Percentiles rank a stretch among this genome's conserved stretches.
Conservation (phyloP, 2,329 filamentous ascomycete species). For the Aspergillus sergii region DNA sequence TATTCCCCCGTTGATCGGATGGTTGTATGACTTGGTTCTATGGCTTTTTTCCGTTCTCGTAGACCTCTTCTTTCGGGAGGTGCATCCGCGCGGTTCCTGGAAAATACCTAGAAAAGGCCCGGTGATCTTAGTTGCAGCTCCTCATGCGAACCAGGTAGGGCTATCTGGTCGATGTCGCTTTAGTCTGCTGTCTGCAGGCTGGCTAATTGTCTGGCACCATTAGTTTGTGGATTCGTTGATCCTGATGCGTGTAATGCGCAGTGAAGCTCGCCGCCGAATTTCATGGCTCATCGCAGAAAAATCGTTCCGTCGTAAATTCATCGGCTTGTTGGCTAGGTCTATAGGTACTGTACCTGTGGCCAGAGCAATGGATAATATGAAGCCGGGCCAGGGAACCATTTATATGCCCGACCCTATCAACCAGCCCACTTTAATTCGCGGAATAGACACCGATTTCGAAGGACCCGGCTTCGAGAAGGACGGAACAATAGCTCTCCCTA, state of each 20-base stretch:
- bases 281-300: conserved; percentile 94
- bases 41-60: conserved; percentile 68
- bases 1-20: conserved; percentile 50
- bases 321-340: conserved; percentile 81
- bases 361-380: conserved; percentile 85
- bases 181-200: not conserved
- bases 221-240: conserved; percentile 95
- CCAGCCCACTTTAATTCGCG: conserved; percentile 78
- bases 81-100: conserved; percentile 93
- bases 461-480: conserved; percentile 70
- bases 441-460: conserved; percentile 81
- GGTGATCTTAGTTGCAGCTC: conserved; percentile 92
- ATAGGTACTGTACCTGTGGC: conserved; percentile 93
- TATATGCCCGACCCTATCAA: conserved; percentile 87
- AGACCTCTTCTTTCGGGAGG: conserved; percentile 97
- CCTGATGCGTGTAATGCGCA: conserved; percentile 85
- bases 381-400: conserved; percentile 74
- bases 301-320: conserved; percentile 85
- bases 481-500: conserved; percentile 84
- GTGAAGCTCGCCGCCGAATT: conserved; percentile 83
- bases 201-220: conserved; percentile 5
- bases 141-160: conserved; percentile 89
- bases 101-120: conserved; percentile 87
- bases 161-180: not conserved
- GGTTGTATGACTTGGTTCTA: conserved; percentile 53